Evolutionary conservation across 208 protist genomes (phyloP).

Genomic region (Histomonas meleagridis): DNA sequence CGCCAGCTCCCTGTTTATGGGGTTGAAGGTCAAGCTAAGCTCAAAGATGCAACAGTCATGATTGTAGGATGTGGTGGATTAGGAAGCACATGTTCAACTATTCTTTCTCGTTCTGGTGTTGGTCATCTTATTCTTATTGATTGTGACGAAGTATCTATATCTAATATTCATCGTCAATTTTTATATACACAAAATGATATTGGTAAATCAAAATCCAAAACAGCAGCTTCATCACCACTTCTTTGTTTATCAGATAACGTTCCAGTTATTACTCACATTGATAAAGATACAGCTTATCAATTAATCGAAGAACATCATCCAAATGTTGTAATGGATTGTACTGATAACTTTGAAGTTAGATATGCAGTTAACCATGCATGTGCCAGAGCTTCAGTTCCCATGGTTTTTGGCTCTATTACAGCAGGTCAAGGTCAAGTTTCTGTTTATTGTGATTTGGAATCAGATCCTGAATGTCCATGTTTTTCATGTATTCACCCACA

Average conservation of each 20-base stretch:
- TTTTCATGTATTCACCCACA: neutral
- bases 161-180: conserved; percentile 13
- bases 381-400: neutral
- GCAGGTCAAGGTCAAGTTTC: neutral
- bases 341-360: conserved; percentile 11
- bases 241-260: neutral
- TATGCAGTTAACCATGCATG: neutral
- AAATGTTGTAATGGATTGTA: conserved; percentile 25
- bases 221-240: neutral
- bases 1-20: neutral
- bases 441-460: neutral
- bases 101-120: conserved; percentile 3
- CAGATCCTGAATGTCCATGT: neutral
- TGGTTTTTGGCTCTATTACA: conserved; percentile 11
- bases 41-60: neutral
- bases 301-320: neutral
- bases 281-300: neutral
- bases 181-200: neutral
- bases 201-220: neutral
- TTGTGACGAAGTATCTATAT: neutral
- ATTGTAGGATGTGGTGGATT: conserved; percentile 11
- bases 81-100: neutral
- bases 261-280: neutral
- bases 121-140: conserved; percentile 16
- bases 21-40: conserved; percentile 7